Conservation (phyloP, 352 stramenopile species). For the Phytopythium sindhum region DNA sequence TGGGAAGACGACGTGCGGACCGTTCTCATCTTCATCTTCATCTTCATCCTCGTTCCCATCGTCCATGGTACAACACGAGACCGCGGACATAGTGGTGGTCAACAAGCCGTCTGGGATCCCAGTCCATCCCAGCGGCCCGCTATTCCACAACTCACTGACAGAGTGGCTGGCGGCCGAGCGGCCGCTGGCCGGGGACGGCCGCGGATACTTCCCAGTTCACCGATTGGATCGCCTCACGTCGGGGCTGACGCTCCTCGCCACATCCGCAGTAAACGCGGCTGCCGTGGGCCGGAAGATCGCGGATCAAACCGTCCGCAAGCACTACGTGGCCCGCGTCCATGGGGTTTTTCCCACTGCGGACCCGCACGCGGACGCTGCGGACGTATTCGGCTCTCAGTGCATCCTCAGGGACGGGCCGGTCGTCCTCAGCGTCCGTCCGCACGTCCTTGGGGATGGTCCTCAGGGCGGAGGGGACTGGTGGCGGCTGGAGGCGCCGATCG, state of each 20-base stretch:
- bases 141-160: conserved; percentile 88
- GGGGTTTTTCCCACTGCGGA: conserved; percentile 31
- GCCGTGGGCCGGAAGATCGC: conserved; percentile 36
- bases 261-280: conserved; percentile 35
- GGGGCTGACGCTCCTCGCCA: conserved; percentile 55
- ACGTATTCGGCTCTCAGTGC: not conserved
- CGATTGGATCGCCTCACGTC: conserved; percentile 94
- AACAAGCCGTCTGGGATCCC: conserved; percentile 88
- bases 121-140: conserved; percentile 90
- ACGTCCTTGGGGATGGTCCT: not conserved
- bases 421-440: conserved; percentile 4
- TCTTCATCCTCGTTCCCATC: conserved; percentile 1
- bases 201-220: conserved; percentile 73
- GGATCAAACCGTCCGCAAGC: conserved; percentile 39
- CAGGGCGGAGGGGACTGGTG: conserved; percentile 22
- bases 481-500: conserved; percentile 39
- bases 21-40: conserved; percentile 8
- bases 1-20: not conserved
- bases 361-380: not conserved
- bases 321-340: conserved; percentile 47
- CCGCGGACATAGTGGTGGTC: conserved; percentile 53
- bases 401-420: not conserved
- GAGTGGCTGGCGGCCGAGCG: conserved; percentile 34
- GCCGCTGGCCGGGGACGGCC: conserved; percentile 18
- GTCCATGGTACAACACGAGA: conserved; percentile 39